phyloP scores from a whole-genome alignment of 768 basidiomycete species.

The Mycena latifolia region DNA sequence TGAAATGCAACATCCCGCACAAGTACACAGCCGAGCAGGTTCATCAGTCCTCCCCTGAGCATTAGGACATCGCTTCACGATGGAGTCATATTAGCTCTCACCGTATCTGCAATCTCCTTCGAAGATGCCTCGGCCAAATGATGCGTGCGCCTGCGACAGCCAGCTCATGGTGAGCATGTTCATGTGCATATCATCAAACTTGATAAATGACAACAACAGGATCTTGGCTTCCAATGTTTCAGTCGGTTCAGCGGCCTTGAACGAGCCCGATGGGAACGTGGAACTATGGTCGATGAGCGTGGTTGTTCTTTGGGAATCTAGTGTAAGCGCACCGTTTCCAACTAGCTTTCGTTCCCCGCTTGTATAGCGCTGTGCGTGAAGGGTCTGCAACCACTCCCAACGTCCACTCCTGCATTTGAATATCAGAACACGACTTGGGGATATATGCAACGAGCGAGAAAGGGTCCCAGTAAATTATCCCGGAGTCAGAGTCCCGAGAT shows the following conservation, averaged over 20 bases:
- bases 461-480: not conserved
- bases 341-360: too few relatives aligned
- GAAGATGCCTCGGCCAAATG: not conserved
- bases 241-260: not conserved
- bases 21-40: not conserved
- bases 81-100: not conserved
- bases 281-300: too few relatives aligned
- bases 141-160: slow-evolving; percentile 8
- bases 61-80: too few relatives aligned
- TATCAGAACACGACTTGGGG: not conserved
- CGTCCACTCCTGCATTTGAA: not conserved
- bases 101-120: not conserved
- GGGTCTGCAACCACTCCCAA: not conserved
- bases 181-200: not conserved
- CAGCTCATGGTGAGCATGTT: not conserved
- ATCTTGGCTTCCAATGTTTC: not conserved
- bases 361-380: too few relatives aligned
- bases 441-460: not conserved
- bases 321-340: not conserved
- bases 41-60: not conserved
- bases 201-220: not conserved
- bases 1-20: not conserved
- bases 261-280: not conserved
- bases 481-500: too few relatives aligned
- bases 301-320: too few relatives aligned